phyloP scores from a whole-genome alignment of 1,139 yeast species.

The Geotrichum cucujoidarum region DNA sequence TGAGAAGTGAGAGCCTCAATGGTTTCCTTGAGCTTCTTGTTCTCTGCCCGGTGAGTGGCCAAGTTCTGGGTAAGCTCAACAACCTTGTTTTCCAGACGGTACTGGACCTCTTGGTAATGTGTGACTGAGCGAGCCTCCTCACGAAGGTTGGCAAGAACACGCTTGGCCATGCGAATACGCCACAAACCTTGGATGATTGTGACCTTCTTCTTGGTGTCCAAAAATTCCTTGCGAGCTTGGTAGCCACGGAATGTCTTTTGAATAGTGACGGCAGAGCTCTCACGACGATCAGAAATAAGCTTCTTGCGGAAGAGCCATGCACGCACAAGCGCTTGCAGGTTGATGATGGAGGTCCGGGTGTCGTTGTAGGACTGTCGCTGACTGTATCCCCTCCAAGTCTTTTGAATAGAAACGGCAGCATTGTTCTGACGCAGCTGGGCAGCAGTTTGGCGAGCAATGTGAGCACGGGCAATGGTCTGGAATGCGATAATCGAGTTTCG shows the following conservation, averaged over 20 bases:
- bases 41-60: slow-evolving; percentile 72
- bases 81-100: slow-evolving; percentile 90
- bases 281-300: slow-evolving; percentile 46
- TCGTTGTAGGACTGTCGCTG: slow-evolving; percentile 47
- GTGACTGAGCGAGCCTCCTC: slow-evolving; percentile 87
- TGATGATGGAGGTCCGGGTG: slow-evolving; percentile 49
- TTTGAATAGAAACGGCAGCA: slow-evolving; percentile 73
- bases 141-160: slow-evolving; percentile 58
- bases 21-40: slow-evolving; percentile 62
- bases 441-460: slow-evolving; percentile 52
- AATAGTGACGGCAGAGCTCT: slow-evolving; percentile 60
- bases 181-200: slow-evolving; percentile 70
- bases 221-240: slow-evolving; percentile 46
- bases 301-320: slow-evolving; percentile 56
- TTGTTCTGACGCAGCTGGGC: slow-evolving; percentile 53
- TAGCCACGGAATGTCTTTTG: slow-evolving; percentile 67
- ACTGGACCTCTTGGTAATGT: slow-evolving; percentile 86
- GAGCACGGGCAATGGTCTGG: slow-evolving; percentile 66
- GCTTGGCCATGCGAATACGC: slow-evolving; percentile 70
- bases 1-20: slow-evolving; percentile 47
- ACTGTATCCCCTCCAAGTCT: slow-evolving; percentile 59
- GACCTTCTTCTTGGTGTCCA: slow-evolving; percentile 47
- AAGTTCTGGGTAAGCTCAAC: slow-evolving; percentile 86
- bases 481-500: slow-evolving; percentile 51
- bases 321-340: slow-evolving; percentile 64